phyloP scores from a whole-genome alignment of 148 eudicot species.

The Amaranthus cruentus region DNA sequence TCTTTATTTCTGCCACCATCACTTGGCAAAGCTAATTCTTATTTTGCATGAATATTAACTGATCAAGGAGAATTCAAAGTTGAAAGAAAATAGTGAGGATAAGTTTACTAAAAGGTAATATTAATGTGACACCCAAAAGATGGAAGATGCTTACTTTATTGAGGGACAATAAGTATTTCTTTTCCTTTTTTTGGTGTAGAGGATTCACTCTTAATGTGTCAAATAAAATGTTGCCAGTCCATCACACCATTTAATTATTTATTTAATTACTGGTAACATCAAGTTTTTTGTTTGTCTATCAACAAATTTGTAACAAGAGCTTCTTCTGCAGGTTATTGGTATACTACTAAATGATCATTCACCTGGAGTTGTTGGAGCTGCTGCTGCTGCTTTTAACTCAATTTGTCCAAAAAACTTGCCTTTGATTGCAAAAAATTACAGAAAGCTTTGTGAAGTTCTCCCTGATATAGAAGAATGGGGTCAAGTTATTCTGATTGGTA shows the following conservation, averaged over 20 bases:
- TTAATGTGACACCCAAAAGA: no score
- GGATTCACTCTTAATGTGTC: background rate
- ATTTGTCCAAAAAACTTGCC: slow-evolving; percentile 84
- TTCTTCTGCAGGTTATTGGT: slow-evolving; percentile 74
- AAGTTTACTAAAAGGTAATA: no score
- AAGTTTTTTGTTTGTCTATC: background rate
- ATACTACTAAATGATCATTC: slow-evolving; percentile 81
- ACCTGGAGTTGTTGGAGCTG: slow-evolving; percentile 95
- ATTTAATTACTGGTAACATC: background rate
- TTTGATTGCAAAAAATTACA: slow-evolving; percentile 67
- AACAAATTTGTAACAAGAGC: background rate
- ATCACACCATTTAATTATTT: background rate
- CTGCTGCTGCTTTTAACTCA: slow-evolving; percentile 87
- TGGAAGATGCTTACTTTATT: no score
- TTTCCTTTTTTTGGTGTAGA: background rate
- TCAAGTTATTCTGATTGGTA: slow-evolving; percentile 77
- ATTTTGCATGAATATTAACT: no score
- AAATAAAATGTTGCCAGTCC: background rate
- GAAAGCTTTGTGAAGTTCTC: slow-evolving; percentile 70
- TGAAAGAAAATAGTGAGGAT: no score
- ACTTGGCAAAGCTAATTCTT: no score
- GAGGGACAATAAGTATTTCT: no score
- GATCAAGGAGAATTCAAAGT: no score
- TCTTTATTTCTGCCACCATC: no score
- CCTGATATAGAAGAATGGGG: slow-evolving; percentile 99